Conservation (phyloP, 192 early-diverging fungal species). For the Rhizoclosmatium globosum region DNA sequence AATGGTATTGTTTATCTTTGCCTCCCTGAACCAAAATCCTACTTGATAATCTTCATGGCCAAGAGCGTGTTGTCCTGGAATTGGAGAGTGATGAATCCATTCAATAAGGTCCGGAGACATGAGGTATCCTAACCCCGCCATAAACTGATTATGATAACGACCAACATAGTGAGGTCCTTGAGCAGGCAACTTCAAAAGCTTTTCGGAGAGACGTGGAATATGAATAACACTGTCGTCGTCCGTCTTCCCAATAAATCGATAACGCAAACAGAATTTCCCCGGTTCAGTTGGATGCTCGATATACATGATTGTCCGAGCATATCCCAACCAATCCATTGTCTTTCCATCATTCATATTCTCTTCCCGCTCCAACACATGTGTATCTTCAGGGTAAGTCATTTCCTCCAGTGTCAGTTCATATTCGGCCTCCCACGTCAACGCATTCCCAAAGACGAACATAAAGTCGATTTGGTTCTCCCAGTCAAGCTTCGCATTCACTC, state of each 20-base stretch:
- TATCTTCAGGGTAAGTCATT: neutral
- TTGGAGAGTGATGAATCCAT: neutral
- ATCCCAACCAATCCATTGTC: constrained; percentile 19
- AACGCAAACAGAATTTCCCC: neutral
- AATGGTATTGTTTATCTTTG: neutral
- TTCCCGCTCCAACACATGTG: neutral
- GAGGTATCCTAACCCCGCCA: constrained; percentile 2
- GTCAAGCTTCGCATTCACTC: no score
- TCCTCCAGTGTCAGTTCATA: no score
- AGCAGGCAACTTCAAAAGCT: neutral
- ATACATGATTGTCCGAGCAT: neutral
- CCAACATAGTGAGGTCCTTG: neutral
- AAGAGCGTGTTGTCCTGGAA: neutral
- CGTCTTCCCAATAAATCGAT: constrained; percentile 9
- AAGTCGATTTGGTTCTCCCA: no score
- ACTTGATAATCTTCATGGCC: neutral
- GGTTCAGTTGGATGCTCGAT: neutral
- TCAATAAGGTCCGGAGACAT: neutral
- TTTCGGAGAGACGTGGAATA: constrained; percentile 2
- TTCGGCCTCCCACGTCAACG: no score
- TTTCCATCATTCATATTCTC: constrained; percentile 16
- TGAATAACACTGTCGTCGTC: constrained; percentile 25
- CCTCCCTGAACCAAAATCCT: neutral
- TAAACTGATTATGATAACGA: neutral
- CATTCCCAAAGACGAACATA: no score